These are phyloP conservation scores for Rosa lucieae DNA, from an alignment of 306 rosid genomes.

Conservation along the genomic window DNA sequence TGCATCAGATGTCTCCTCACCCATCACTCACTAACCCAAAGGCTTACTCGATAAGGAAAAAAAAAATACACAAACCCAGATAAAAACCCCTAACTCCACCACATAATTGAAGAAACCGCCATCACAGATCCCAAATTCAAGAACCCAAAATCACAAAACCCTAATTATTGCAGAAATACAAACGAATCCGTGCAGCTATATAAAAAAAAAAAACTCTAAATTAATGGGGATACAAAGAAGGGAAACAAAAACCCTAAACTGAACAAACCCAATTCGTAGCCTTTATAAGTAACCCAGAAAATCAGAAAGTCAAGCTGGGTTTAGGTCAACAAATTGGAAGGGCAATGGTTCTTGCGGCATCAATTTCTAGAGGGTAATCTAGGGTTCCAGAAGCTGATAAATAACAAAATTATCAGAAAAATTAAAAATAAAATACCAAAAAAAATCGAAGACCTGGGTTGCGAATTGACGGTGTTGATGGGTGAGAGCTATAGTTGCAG, in stretches of 20 bases:
- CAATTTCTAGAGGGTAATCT: not conserved
- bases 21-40: conserved; percentile 56
- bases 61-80: conserved; percentile 30
- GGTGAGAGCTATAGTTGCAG: conserved; percentile 12
- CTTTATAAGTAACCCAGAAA: not conserved
- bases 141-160: conserved; percentile 12
- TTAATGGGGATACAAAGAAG: not conserved
- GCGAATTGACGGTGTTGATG: conserved; percentile 14
- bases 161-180: not conserved
- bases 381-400: conserved; percentile 18
- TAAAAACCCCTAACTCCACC: conserved; percentile 37
- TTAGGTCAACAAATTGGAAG: not conserved
- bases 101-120: conserved; percentile 34
- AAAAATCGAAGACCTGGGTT: conserved; percentile 44
- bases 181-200: not conserved
- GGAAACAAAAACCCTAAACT: conserved; percentile 19
- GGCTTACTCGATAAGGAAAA: conserved; percentile 18
- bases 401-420: not conserved
- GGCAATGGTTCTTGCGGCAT: not conserved
- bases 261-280: conserved; percentile 27
- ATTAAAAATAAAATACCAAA: not conserved
- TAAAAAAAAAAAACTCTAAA: not conserved
- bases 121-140: conserved; percentile 18
- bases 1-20: conserved; percentile 68
- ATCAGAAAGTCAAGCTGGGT: conserved; percentile 11